These are phyloP conservation scores for Boletus sp. DNA, from an alignment of 768 basidiomycete species.

Conservation along the genomic window DNA sequence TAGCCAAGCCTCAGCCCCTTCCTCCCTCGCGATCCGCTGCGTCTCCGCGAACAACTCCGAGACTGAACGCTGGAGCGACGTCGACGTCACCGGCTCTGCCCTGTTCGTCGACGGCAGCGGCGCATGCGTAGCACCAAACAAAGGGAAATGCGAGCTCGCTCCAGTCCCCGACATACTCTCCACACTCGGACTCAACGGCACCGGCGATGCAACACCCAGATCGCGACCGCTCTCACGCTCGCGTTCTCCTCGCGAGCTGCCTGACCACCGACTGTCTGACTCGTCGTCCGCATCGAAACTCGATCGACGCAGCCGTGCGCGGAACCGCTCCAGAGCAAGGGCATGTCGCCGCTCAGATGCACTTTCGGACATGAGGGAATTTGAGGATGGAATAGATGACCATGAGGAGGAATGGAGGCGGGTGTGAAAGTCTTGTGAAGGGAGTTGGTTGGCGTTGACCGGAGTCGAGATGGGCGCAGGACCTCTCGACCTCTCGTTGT, in stretches of 20 bases:
- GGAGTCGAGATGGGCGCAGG: constrained; percentile 8
- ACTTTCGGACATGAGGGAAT: constrained; percentile 43
- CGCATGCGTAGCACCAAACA: background rate
- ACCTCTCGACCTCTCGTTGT: constrained; percentile 15
- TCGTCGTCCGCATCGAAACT: constrained; percentile 27
- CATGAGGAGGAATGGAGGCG: constrained; percentile 28
- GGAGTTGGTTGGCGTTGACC: constrained; percentile 1
- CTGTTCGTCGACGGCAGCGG: constrained; percentile 2
- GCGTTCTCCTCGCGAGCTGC: constrained; percentile 15
- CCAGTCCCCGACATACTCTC: constrained; percentile 13
- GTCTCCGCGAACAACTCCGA: constrained; percentile 23
- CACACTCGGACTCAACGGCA: constrained; percentile 9
- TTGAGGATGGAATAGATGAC: constrained; percentile 34
- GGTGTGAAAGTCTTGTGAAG: constrained; percentile 14
- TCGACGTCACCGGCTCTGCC: constrained; percentile 5
- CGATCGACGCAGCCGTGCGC: constrained; percentile 18
- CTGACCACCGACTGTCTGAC: constrained; percentile 21
- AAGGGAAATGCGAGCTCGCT: constrained; percentile 7
- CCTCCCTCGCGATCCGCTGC: constrained; percentile 6
- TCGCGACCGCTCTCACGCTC: constrained; percentile 11
- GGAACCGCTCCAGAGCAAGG: constrained; percentile 36
- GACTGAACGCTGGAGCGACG: constrained; percentile 18
- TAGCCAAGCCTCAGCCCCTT: constrained; percentile 11
- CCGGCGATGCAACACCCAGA: constrained; percentile 11
- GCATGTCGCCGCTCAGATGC: constrained; percentile 40